Conservation (phyloP, 441 rosid species). For the Adansonia grandidieri region DNA sequence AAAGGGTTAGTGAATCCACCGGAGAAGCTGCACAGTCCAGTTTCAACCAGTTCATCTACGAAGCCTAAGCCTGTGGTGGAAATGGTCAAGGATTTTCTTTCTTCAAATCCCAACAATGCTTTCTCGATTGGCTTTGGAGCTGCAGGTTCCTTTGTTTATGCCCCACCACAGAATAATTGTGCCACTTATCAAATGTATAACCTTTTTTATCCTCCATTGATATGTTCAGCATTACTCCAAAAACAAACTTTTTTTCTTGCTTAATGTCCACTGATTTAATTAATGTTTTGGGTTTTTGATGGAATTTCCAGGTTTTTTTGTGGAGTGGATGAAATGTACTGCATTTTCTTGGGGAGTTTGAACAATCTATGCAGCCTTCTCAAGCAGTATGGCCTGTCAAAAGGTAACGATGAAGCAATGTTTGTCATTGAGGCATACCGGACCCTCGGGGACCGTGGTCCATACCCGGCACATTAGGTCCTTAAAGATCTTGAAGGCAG, state of each 20-base stretch:
- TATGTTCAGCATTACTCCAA: not conserved
- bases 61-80: constrained; percentile 64
- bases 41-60: constrained; percentile 52
- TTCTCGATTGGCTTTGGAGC: constrained; percentile 63
- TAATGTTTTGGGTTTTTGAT: not conserved
- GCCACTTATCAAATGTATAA: constrained; percentile 53
- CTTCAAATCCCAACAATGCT: constrained; percentile 55
- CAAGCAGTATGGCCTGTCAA: constrained; percentile 79
- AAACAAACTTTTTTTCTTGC: not conserved
- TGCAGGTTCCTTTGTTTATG: constrained; percentile 66
- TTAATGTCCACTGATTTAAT: not conserved
- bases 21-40: constrained; percentile 86
- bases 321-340: constrained; percentile 75
- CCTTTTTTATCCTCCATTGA: too few species aligned
- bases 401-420: constrained; percentile 76
- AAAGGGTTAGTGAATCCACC: constrained; percentile 79
- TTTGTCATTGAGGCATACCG: constrained; percentile 78
- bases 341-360: constrained; percentile 81
- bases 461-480: constrained; percentile 91
- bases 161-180: constrained; percentile 45
- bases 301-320: constrained; percentile 68
- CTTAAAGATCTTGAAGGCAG: constrained; percentile 82
- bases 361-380: constrained; percentile 67
- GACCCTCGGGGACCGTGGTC: constrained; percentile 92
- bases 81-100: constrained; percentile 57